These are phyloP conservation scores for Aspergillus pseudoviridinutans DNA, from an alignment of 2,329 filamentous ascomycete genomes.

Conservation along the genomic window DNA sequence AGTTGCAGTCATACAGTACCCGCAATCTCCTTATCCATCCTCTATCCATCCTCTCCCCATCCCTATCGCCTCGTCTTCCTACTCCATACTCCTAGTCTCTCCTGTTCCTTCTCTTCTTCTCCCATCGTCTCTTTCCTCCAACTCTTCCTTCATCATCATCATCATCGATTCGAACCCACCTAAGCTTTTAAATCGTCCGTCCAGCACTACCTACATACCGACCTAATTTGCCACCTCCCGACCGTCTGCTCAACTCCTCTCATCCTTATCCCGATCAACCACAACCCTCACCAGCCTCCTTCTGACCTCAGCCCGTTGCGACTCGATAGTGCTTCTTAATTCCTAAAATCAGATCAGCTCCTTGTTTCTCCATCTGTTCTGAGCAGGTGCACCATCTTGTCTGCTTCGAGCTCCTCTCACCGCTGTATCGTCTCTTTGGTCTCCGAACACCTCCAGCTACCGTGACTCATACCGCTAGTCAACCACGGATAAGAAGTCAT, in stretches of 20 bases:
- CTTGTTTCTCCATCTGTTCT: constrained; percentile 12
- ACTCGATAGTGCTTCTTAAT: constrained; percentile 5
- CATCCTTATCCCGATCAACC: constrained; percentile 7
- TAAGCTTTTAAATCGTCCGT: constrained; percentile 11
- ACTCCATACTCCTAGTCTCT: constrained; percentile 8
- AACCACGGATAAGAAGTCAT: constrained; percentile 13
- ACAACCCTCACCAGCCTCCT: constrained; percentile 8
- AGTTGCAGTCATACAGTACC: constrained; percentile 6
- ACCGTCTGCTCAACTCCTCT: constrained; percentile 3
- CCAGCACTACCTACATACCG: constrained; percentile 7
- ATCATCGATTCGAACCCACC: constrained; percentile 7
- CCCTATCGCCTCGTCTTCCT: constrained; percentile 10
- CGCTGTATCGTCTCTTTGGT: constrained; percentile 9
- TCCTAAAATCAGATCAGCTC: constrained; percentile 4
- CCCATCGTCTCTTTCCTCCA: constrained; percentile 15
- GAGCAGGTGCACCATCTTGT: constrained; percentile 12
- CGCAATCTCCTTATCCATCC: constrained; percentile 12
- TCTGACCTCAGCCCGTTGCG: constrained; percentile 3
- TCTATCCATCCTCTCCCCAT: constrained; percentile 15
- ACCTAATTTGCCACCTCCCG: constrained; percentile 6
- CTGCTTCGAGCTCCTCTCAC: constrained; percentile 4
- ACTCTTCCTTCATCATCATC: constrained; percentile 15
- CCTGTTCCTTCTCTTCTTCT: constrained; percentile 17
- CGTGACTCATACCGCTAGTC: constrained; percentile 19
- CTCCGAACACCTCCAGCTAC: constrained; percentile 13